Evolutionary conservation across 352 stramenopile species (phyloP).

Genomic region (Phytophthora melonis): DNA sequence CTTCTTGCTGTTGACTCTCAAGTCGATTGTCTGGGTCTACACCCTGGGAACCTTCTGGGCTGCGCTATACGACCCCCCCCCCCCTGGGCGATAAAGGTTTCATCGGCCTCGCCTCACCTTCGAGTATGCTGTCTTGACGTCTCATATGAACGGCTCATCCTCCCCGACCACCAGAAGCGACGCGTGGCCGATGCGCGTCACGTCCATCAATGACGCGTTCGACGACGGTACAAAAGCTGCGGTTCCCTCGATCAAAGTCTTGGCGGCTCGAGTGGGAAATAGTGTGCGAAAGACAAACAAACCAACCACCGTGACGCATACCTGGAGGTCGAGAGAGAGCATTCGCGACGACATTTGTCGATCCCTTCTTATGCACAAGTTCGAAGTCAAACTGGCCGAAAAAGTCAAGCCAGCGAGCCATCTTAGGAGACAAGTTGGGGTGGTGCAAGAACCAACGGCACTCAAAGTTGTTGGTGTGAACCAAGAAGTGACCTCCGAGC

Average conservation of each 20-base stretch:
- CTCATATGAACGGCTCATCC: conserved; percentile 9
- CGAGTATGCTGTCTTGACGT: neutral
- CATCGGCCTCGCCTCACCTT: too few species aligned
- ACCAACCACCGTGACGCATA: conserved; percentile 1
- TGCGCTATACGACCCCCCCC: too few species aligned
- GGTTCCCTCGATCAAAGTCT: conserved; percentile 6
- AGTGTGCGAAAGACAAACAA: conserved; percentile 10
- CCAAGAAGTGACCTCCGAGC: conserved; percentile 6
- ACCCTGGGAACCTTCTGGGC: too few species aligned
- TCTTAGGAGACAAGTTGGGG: conserved; percentile 5
- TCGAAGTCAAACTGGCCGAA: conserved; percentile 13
- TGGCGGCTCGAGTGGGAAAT: conserved; percentile 1
- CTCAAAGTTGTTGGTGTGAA: conserved; percentile 9
- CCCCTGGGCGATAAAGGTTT: too few species aligned
- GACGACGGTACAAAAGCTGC: neutral
- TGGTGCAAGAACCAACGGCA: conserved; percentile 10
- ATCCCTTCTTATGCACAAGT: conserved; percentile 10
- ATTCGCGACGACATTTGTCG: conserved; percentile 8
- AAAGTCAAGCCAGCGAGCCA: conserved; percentile 10
- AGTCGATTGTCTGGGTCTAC: too few species aligned
- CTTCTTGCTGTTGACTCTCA: too few species aligned
- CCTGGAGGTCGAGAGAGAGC: conserved; percentile 6
- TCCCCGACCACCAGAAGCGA: conserved; percentile 3
- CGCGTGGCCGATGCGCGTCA: neutral
- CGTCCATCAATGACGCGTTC: neutral